Percentiles rank a stretch among this genome's conserved stretches.
phyloP scores from a whole-genome alignment of 2,329 filamentous ascomycete genomes.

The Fonsecaea multimorphosa region DNA sequence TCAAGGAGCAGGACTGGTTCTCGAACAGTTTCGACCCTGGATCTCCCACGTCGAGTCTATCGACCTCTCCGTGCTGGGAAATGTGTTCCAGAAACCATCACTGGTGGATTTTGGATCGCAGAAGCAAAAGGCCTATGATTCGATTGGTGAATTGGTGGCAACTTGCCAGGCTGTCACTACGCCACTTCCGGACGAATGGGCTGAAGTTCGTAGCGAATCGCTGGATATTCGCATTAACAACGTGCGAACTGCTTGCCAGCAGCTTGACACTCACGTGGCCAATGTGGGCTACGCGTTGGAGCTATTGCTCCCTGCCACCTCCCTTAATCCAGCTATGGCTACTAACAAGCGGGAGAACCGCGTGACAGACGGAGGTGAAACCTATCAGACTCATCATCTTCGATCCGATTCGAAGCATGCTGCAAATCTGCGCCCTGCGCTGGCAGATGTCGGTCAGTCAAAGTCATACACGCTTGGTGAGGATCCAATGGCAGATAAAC shows the following conservation, averaged over 20 bases:
- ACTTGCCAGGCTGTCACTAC: conserved; percentile 90
- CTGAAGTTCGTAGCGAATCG: conserved; percentile 86
- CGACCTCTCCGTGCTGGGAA: conserved; percentile 79
- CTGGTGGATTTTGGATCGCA: conserved; percentile 85
- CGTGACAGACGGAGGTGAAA: conserved; percentile 41
- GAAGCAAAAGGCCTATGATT: conserved; percentile 93
- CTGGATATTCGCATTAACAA: conserved; percentile 84
- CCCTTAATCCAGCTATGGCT: conserved; percentile 61
- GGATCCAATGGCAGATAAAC: conserved; percentile 44
- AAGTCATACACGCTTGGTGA: conserved; percentile 50
- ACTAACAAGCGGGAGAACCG: conserved; percentile 58
- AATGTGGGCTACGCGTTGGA: conserved; percentile 89
- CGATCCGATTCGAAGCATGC: conserved; percentile 47
- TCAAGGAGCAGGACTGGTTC: conserved; percentile 74
- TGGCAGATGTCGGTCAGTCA: conserved; percentile 52
- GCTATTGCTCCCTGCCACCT: conserved; percentile 78
- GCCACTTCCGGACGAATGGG: conserved; percentile 93
- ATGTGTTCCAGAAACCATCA: conserved; percentile 81
- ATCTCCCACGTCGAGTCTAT: conserved; percentile 89
- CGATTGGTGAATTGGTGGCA: conserved; percentile 85
- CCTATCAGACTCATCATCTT: conserved; percentile 65
- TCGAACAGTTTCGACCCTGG: conserved; percentile 91
- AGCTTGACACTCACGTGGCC: conserved; percentile 83
- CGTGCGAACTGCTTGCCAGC: conserved; percentile 76
- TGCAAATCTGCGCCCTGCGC: conserved; percentile 46